phyloP scores from a whole-genome alignment of 164 flowering plant species.

The Brasenia schreberi region DNA sequence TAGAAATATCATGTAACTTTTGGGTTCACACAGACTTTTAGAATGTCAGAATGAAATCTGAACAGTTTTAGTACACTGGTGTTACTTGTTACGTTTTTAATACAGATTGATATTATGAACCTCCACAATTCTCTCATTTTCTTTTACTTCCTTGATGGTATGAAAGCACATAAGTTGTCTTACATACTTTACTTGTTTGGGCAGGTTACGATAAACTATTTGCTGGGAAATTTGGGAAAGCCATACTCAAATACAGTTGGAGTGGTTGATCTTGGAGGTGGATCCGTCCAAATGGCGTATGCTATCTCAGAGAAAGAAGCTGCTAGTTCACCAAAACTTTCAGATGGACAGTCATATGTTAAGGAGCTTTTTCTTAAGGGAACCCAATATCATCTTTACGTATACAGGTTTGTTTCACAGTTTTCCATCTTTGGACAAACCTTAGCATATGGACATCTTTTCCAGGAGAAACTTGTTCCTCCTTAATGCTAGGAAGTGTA shows the following conservation, averaged over 20 bases:
- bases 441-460: no score
- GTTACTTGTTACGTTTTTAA: neutral
- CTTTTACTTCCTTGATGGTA: no score
- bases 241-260: conserved; percentile 68
- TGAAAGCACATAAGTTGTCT: no score
- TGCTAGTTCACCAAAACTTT: conserved; percentile 49
- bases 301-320: conserved; percentile 80
- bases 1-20: no score
- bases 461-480: no score
- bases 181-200: neutral
- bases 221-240: conserved; percentile 66
- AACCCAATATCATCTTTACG: conserved; percentile 66
- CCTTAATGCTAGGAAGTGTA: no score
- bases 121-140: no score
- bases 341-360: conserved; percentile 68
- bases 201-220: conserved; percentile 86
- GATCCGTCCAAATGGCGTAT: conserved; percentile 98
- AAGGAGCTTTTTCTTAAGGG: conserved; percentile 71
- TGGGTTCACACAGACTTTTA: no score
- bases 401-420: conserved; percentile 54
- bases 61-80: no score
- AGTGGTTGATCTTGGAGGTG: conserved; percentile 96
- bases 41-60: no score
- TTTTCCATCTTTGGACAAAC: no score
- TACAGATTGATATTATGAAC: neutral